Evolutionary conservation across 495 filamentous ascomycete genomes (phyloP).

Genomic region (Podospora anserina): DNA sequence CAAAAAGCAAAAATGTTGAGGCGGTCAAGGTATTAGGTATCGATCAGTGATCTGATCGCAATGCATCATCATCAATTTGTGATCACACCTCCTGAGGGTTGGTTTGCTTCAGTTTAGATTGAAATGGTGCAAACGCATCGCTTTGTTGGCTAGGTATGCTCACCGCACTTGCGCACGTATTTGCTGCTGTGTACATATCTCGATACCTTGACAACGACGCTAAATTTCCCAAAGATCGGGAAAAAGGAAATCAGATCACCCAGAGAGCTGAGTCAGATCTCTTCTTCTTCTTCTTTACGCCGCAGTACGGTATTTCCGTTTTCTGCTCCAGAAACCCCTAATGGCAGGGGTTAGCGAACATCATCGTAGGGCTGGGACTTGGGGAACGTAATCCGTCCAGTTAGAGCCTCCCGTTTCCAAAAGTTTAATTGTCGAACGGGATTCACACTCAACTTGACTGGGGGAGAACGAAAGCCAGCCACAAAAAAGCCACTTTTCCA

Average conservation of each 20-base stretch:
- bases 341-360: not conserved
- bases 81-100: no score
- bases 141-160: not conserved
- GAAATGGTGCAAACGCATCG: not conserved
- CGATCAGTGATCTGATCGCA: not conserved
- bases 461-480: not conserved
- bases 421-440: not conserved
- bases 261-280: no score
- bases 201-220: no score
- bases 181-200: no score
- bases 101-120: not conserved
- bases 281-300: not conserved
- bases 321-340: not conserved
- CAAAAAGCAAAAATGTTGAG: not conserved
- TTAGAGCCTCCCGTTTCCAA: not conserved
- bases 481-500: not conserved
- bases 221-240: no score
- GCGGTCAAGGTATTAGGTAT: not conserved
- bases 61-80: not conserved
- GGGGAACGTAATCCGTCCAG: not conserved
- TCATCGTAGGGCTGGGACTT: not conserved
- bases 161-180: not conserved
- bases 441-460: not conserved
- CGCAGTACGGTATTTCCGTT: not conserved
- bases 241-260: not conserved